Base-by-base conservation (phyloP, 1,139 yeast genomes). In the Kazachstania sp. region DNA sequence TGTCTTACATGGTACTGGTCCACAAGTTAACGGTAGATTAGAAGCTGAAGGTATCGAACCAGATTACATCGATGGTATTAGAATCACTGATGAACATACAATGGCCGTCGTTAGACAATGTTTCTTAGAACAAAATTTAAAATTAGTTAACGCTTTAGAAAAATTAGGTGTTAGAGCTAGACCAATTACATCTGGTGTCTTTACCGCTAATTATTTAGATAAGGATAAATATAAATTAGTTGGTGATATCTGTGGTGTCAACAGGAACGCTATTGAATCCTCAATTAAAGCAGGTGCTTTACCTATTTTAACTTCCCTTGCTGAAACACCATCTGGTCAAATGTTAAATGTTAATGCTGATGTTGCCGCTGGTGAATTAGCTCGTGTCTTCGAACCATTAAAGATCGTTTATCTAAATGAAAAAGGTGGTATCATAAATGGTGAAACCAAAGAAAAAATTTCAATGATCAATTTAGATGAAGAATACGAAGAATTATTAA, bases 161-260 rank as follows among this genome's bases (percentile, higher is more conserved):
- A 82, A 86, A 66, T 79, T 87, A 78, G 98, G 98, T 43, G 98
- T 94, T 47, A 92, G 88, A 55, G 97, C 99, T 19, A 81, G 99
- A 69, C 99, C 99, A 47, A 92, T 92, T 61, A 92, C 97, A 43
- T 94, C 95, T 39, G 99, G 99, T 59, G 98, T 94, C 15, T 94
- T 92, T 70, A 79, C 83, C 49, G 99, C 98, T 45, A 88, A 87
- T 44, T 92, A 87, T 67, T 75, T 92, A 57, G 96, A 92, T 66
- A 77, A 87, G 67, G 88, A 83, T 9, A 90, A 88, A 67, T 92
- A 92, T 70, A 83, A 90, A 64, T 75, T 92, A 49, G 99, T 92
- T 45, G 99, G 99, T 48, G 82, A 85, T 63, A 84, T 94, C 64
- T 80, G 78, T 47, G 76, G 83, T 39, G 97, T 92, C 32, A 86